phyloP scores from a whole-genome alignment of 306 rosid species.

The Herpetospermum pedunculosum region DNA sequence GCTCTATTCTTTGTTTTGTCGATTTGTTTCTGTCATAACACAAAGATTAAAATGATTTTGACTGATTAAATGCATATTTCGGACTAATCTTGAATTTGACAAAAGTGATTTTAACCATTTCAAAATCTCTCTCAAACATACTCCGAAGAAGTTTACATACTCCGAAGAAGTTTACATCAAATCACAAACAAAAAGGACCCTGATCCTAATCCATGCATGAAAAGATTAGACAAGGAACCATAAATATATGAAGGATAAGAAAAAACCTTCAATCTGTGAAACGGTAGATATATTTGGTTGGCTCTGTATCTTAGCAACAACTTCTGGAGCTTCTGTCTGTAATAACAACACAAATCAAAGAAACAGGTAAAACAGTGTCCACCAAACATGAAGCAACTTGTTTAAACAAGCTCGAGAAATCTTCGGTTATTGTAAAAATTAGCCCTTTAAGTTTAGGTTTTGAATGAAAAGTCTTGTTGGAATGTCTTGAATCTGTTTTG shows the following conservation, averaged over 20 bases:
- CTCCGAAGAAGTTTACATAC: no score
- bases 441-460: no score
- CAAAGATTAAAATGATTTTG: no score
- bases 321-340: constrained; percentile 40
- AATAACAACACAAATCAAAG: not conserved
- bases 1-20: no score
- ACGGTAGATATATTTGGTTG: constrained; percentile 32
- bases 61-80: no score
- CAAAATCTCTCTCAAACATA: no score
- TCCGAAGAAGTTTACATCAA: not conserved
- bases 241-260: not conserved
- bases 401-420: not conserved
- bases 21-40: no score
- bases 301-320: constrained; percentile 31
- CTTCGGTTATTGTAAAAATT: no score
- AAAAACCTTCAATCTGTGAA: constrained; percentile 45
- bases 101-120: no score
- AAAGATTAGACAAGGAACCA: not conserved
- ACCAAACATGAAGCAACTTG: constrained; percentile 4
- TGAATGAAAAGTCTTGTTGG: no score
- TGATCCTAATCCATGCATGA: not conserved
- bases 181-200: not conserved
- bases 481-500: no score
- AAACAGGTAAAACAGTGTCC: constrained; percentile 3
- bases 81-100: no score